Evolutionary conservation across 495 filamentous ascomycete genomes (phyloP).

Genomic region (Stereocaulon alpinum): DNA sequence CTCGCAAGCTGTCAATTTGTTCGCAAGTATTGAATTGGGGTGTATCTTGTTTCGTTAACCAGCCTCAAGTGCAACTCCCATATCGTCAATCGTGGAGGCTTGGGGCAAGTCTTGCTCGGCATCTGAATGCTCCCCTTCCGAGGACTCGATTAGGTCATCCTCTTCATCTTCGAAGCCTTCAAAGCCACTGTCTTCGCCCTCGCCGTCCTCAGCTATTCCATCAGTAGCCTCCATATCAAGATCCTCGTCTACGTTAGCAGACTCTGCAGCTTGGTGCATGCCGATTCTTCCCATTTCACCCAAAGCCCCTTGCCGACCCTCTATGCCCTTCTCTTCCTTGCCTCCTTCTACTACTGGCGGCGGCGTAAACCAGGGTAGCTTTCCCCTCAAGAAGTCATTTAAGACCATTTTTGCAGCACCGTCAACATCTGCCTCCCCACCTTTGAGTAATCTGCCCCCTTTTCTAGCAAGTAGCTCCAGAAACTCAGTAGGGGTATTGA

Average conservation of each 20-base stretch:
- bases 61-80: not conserved
- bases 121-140: not conserved
- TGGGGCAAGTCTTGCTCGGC: not conserved
- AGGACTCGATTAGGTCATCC: slow-evolving; percentile 9
- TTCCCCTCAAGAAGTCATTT: slow-evolving; percentile 90
- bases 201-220: not conserved
- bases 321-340: slow-evolving; percentile 42
- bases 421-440: slow-evolving; percentile 85
- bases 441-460: slow-evolving; percentile 72
- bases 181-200: slow-evolving; percentile 26
- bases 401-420: slow-evolving; percentile 91
- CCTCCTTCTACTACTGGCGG: slow-evolving; percentile 52
- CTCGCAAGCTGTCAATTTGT: no score
- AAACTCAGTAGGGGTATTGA: slow-evolving; percentile 65
- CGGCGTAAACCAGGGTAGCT: slow-evolving; percentile 89
- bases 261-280: slow-evolving; percentile 33
- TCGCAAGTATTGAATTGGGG: not conserved
- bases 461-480: slow-evolving; percentile 81
- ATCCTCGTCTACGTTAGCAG: slow-evolving; percentile 8
- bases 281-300: slow-evolving; percentile 53
- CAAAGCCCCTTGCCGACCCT: slow-evolving; percentile 37
- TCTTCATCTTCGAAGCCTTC: slow-evolving; percentile 31
- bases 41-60: not conserved
- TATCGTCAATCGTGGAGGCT: not conserved
- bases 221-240: not conserved